phyloP scores from a whole-genome alignment of 2,329 filamentous ascomycete genomes.

The Huntiella abstrusa region DNA sequence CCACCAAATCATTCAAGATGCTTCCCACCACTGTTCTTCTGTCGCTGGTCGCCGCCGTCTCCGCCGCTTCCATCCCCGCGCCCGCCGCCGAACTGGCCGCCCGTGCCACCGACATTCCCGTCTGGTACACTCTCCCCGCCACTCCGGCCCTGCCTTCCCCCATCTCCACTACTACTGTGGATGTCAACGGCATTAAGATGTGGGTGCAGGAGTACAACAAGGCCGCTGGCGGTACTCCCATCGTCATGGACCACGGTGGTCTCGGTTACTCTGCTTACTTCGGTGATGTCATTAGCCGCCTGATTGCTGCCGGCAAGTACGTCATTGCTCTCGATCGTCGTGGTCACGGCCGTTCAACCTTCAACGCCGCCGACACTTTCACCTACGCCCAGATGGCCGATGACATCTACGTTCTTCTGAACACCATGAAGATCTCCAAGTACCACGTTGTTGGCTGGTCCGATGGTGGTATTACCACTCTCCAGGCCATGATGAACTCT shows the following conservation, averaged over 20 bases:
- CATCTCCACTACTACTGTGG: conserved; percentile 16
- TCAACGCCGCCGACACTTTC: conserved; percentile 19
- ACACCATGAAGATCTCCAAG: conserved; percentile 15
- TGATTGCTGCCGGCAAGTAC: conserved; percentile 18
- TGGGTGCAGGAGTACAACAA: conserved; percentile 25
- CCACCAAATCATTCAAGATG: neutral
- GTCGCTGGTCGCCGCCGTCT: conserved; percentile 1
- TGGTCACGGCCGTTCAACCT: conserved; percentile 24
- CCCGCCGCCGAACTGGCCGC: conserved; percentile 13
- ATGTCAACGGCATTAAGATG: conserved; percentile 21
- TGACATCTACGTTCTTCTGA: conserved; percentile 19
- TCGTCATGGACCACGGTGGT: conserved; percentile 23
- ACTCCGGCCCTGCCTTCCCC: conserved; percentile 21
- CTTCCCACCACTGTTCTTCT: conserved; percentile 2
- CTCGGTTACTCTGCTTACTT: conserved; percentile 25
- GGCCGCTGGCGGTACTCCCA: conserved; percentile 16
- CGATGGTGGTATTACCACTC: conserved; percentile 22
- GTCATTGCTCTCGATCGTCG: conserved; percentile 24
- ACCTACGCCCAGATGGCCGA: conserved; percentile 21
- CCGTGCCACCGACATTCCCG: conserved; percentile 14
- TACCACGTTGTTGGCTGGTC: conserved; percentile 24
- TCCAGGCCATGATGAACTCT: conserved; percentile 19
- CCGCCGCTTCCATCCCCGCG: conserved; percentile 6
- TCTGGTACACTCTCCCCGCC: conserved; percentile 20
- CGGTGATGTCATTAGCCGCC: conserved; percentile 19